phyloP scores from a whole-genome alignment of 2,329 filamentous ascomycete species.

The Dactylellina haptotyla region DNA sequence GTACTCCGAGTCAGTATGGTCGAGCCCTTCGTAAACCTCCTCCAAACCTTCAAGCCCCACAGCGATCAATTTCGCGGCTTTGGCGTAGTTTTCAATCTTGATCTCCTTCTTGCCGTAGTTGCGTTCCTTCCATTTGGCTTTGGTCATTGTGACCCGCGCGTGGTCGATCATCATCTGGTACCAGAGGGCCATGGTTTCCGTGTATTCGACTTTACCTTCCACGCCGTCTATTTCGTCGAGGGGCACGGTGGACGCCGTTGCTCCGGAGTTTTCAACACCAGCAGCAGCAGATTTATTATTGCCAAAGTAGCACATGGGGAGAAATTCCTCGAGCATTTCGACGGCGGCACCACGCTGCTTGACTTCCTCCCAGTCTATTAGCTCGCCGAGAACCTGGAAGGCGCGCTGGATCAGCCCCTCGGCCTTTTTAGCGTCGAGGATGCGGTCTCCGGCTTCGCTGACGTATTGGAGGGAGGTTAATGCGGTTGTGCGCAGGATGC shows the following conservation, averaged over 20 bases:
- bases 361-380: conserved; percentile 48
- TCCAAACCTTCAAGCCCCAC: conserved; percentile 34
- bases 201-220: conserved; percentile 20
- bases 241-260: not conserved
- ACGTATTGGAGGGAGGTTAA: conserved; percentile 19
- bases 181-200: conserved; percentile 36
- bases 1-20: conserved; percentile 25
- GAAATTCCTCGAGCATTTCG: conserved; percentile 47
- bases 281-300: conserved; percentile 1
- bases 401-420: conserved; percentile 38
- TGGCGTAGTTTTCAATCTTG: conserved; percentile 49
- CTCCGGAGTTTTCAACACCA: not conserved
- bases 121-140: conserved; percentile 29
- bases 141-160: conserved; percentile 27
- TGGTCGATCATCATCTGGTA: conserved; percentile 51
- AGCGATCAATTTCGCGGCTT: conserved; percentile 26
- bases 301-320: conserved; percentile 47
- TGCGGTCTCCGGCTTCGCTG: conserved; percentile 15
- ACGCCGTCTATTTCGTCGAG: not conserved
- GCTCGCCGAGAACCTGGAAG: conserved; percentile 45
- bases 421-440: conserved; percentile 43
- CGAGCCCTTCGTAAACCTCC: conserved; percentile 32
- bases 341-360: conserved; percentile 34
- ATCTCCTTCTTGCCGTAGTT: conserved; percentile 3
- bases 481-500: conserved; percentile 39